These are phyloP conservation scores for Brassica carinata DNA, from an alignment of 345 rosid genomes.

Conservation along the genomic window DNA sequence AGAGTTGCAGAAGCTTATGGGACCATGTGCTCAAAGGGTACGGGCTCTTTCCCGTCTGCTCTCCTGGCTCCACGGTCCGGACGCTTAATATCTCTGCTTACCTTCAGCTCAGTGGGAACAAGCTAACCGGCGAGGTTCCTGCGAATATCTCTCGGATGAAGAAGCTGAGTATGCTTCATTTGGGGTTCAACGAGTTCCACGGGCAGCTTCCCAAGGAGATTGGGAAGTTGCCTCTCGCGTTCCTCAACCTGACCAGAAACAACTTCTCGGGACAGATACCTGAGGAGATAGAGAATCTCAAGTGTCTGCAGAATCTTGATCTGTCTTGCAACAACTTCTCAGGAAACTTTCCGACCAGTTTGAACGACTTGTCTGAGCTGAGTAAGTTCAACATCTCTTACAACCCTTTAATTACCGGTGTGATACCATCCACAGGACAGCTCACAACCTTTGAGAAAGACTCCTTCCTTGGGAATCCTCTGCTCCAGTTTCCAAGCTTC, in stretches of 20 bases:
- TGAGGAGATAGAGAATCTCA: conserved; percentile 55
- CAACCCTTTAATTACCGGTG: conserved; percentile 72
- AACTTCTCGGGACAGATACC: conserved; percentile 71
- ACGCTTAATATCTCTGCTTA: conserved; percentile 65
- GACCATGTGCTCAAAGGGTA: conserved; percentile 65
- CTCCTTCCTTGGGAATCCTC: conserved; percentile 78
- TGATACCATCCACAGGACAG: conserved; percentile 73
- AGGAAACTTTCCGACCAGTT: conserved; percentile 66
- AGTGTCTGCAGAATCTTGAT: conserved; percentile 79
- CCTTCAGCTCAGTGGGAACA: conserved; percentile 77
- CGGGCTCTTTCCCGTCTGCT: conserved; percentile 67
- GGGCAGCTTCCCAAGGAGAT: conserved; percentile 67
- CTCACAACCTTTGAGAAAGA: conserved; percentile 70
- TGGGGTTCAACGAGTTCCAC: conserved; percentile 60
- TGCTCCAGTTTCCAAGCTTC: conserved; percentile 55
- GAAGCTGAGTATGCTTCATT: conserved; percentile 66
- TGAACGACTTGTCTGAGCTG: conserved; percentile 57
- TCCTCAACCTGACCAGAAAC: conserved; percentile 69
- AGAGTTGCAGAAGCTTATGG: conserved; percentile 79
- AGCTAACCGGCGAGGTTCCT: conserved; percentile 68
- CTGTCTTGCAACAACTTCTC: conserved; percentile 84
- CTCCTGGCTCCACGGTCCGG: conserved; percentile 42
- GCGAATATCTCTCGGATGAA: conserved; percentile 59
- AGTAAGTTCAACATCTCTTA: conserved; percentile 86
- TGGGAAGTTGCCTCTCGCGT: conserved; percentile 65